Conservation (phyloP, 768 basidiomycete genomes). For the Lactarius sanguifluus region DNA sequence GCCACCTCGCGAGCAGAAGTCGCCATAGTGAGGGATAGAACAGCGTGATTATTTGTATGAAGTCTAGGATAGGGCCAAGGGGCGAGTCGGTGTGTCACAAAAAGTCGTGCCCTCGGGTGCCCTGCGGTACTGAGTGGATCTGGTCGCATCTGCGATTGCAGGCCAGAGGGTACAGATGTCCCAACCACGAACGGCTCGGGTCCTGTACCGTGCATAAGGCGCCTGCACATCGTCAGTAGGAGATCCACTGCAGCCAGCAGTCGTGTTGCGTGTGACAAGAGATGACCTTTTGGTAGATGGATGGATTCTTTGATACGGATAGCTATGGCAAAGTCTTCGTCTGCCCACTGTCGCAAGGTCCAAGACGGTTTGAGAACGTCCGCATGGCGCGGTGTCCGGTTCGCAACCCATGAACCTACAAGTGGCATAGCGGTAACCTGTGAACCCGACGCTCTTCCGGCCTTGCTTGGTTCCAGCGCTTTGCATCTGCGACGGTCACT, state of each 20-base stretch:
- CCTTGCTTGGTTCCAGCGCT: slow-evolving; percentile 46
- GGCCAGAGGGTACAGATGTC: slow-evolving; percentile 39
- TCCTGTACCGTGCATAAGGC: not conserved
- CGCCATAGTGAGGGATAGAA: slow-evolving; percentile 81
- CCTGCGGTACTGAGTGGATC: slow-evolving; percentile 36
- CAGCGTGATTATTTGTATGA: slow-evolving; percentile 68
- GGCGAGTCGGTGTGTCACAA: slow-evolving; percentile 53
- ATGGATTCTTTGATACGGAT: slow-evolving; percentile 61
- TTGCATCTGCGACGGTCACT: slow-evolving; percentile 41
- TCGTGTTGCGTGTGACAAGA: not conserved
- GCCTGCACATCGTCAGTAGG: not conserved
- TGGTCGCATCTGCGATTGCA: slow-evolving; percentile 37
- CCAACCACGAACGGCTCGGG: slow-evolving; percentile 57
- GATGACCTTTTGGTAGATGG: slow-evolving; percentile 63
- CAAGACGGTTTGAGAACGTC: slow-evolving; percentile 29
- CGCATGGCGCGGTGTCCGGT: not conserved
- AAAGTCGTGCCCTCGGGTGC: slow-evolving; percentile 39
- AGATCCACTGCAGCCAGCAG: not conserved
- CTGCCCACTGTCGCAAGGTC: slow-evolving; percentile 58
- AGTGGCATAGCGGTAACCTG: slow-evolving; percentile 49
- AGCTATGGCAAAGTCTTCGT: slow-evolving; percentile 64
- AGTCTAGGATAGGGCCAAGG: slow-evolving; percentile 63
- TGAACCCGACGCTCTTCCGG: slow-evolving; percentile 41
- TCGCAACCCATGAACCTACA: slow-evolving; percentile 15
- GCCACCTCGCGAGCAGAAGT: slow-evolving; percentile 61